Percentiles rank a stretch among this genome's conserved stretches.
phyloP scores from a whole-genome alignment of 2,329 filamentous ascomycete genomes.

The Ophiostoma quercus region DNA sequence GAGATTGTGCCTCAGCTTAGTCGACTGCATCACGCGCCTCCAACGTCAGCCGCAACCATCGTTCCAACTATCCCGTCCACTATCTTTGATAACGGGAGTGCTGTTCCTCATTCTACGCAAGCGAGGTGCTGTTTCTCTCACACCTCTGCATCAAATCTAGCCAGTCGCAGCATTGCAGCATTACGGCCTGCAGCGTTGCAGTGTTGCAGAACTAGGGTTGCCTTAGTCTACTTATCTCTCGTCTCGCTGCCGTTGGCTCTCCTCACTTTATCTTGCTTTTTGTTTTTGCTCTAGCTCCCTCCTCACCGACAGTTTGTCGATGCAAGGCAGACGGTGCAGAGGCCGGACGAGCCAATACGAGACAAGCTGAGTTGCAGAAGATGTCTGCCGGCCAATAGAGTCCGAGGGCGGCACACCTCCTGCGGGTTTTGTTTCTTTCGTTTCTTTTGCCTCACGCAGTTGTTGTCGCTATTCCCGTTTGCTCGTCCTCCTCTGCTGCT shows the following conservation, averaged over 20 bases:
- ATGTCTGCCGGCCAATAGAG: conserved; percentile 15
- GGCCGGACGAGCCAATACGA: conserved; percentile 13
- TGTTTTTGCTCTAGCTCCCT: conserved; percentile 8
- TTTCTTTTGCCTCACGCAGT: neutral
- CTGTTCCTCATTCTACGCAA: conserved; percentile 23
- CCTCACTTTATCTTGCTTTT: neutral
- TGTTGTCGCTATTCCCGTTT: neutral
- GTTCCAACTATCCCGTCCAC: no score
- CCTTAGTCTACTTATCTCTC: conserved; percentile 1
- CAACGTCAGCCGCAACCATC: conserved; percentile 7
- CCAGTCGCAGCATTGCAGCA: neutral
- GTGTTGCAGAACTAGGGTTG: neutral
- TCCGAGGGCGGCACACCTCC: conserved; percentile 16
- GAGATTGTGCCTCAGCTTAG: neutral
- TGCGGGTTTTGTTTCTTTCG: neutral
- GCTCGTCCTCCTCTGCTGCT: neutral
- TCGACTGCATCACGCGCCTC: neutral
- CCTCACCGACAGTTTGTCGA: conserved; percentile 16
- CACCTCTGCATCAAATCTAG: conserved; percentile 6
- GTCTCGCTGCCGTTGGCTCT: neutral
- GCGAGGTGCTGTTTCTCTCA: conserved; percentile 4
- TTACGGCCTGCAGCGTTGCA: neutral
- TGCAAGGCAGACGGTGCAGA: neutral
- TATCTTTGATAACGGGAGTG: neutral
- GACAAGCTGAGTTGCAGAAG: neutral